Evolutionary conservation across 2,329 filamentous ascomycete species (phyloP).

Genomic region (Phoma sp.): DNA sequence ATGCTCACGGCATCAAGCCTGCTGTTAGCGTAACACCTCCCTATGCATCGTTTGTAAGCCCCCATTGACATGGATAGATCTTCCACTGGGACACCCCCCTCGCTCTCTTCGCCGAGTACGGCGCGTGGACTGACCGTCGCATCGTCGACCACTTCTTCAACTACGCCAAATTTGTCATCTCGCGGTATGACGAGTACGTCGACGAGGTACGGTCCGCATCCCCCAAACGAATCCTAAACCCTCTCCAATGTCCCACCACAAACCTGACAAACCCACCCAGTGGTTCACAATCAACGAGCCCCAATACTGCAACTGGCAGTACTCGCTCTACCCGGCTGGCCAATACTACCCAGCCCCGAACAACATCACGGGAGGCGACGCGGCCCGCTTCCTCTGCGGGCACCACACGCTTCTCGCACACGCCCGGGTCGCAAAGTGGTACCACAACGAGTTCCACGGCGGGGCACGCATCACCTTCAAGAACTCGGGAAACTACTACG

Average conservation of each 20-base stretch:
- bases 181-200: conserved; percentile 49
- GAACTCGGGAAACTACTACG: conserved; percentile 52
- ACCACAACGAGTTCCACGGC: conserved; percentile 54
- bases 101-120: conserved; percentile 51
- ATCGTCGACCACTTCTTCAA: conserved; percentile 52
- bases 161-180: conserved; percentile 52
- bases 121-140: conserved; percentile 48
- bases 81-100: conserved; percentile 54
- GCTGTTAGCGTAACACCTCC: conserved; percentile 34
- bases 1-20: conserved; percentile 44
- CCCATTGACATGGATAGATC: conserved; percentile 21
- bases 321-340: conserved; percentile 52
- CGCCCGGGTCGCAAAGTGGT: conserved; percentile 53
- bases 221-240: no score
- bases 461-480: conserved; percentile 52
- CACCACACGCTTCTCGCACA: conserved; percentile 53
- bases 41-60: neutral
- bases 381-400: conserved; percentile 53
- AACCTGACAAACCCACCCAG: neutral
- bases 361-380: conserved; percentile 47
- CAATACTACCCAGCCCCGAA: conserved; percentile 55
- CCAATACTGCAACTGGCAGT: conserved; percentile 58
- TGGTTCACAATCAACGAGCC: conserved; percentile 53
- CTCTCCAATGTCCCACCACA: no score
- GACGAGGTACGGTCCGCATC: conserved; percentile 24